Evolutionary conservation across 768 basidiomycete species (phyloP).

Genomic region (Crucibulum laeve): DNA sequence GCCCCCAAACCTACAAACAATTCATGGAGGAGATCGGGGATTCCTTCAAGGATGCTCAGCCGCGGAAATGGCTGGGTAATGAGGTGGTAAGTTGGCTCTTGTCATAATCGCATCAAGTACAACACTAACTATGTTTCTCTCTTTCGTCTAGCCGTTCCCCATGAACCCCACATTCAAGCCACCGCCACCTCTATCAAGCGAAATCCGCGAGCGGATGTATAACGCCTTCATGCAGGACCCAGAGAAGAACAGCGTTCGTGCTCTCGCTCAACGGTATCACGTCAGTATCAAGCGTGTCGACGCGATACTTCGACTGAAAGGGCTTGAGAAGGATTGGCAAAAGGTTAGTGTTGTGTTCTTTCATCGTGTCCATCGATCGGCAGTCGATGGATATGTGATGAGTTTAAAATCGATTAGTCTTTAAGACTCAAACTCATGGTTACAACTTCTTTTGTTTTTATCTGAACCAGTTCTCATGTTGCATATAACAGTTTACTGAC

Average conservation of each 20-base stretch:
- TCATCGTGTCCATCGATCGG: slow-evolving; percentile 11
- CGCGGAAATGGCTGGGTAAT: slow-evolving; percentile 61
- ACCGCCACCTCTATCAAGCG: neutral
- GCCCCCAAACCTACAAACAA: slow-evolving; percentile 26
- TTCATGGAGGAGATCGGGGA: slow-evolving; percentile 40
- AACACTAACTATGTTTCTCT: slow-evolving; percentile 78
- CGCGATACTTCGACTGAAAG: slow-evolving; percentile 80
- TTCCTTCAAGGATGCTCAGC: slow-evolving; percentile 37
- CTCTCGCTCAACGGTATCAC: slow-evolving; percentile 3
- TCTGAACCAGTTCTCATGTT: slow-evolving; percentile 15
- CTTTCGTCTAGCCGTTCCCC: slow-evolving; percentile 44
- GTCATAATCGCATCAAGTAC: slow-evolving; percentile 64
- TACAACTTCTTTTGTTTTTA: slow-evolving; percentile 36
- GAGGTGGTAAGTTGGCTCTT: slow-evolving; percentile 43
- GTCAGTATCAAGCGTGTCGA: slow-evolving; percentile 75
- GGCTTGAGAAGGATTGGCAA: slow-evolving; percentile 64
- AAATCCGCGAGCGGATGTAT: neutral
- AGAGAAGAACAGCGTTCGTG: neutral
- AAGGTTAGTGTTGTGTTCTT: slow-evolving; percentile 48
- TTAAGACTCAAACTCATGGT: slow-evolving; percentile 80
- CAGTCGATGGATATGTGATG: slow-evolving; percentile 33
- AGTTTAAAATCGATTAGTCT: slow-evolving; percentile 91
- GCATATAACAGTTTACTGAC: slow-evolving; percentile 11
- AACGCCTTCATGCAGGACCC: neutral
- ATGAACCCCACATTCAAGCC: neutral